phyloP scores from a whole-genome alignment of 169 alveolate genomes.

The Cytauxzoon felis region DNA sequence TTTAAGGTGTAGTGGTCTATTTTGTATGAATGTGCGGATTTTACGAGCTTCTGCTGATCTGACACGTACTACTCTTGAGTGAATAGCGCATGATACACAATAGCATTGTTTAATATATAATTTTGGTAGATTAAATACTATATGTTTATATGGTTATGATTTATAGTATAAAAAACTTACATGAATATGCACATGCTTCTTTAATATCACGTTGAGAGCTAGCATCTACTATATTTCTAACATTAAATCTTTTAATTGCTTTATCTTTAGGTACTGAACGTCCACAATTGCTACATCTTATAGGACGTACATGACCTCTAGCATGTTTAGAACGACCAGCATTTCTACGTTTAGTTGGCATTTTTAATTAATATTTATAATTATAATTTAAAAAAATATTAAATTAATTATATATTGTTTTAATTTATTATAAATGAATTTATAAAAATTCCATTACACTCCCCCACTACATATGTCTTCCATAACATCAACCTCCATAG shows the following conservation, averaged over 20 bases:
- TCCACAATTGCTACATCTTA: constrained; percentile 98
- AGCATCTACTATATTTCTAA: constrained; percentile 97
- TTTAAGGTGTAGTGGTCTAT: constrained; percentile 48
- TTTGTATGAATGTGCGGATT: constrained; percentile 59
- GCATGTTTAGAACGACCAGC: constrained; percentile 99
- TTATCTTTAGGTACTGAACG: constrained; percentile 97
- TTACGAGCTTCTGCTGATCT: constrained; percentile 86
- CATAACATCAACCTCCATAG: too few species aligned
- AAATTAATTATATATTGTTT: too few species aligned
- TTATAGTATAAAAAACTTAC: constrained; percentile 32
- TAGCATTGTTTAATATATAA: constrained; percentile 97
- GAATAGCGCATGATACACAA: constrained; percentile 99
- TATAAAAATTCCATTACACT: too few species aligned
- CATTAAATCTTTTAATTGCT: constrained; percentile 97
- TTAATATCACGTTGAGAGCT: constrained; percentile 97
- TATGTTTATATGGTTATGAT: not conserved
- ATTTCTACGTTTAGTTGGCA: constrained; percentile 99
- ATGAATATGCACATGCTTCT: constrained; percentile 90
- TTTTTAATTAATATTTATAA: constrained; percentile 31
- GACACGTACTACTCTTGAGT: constrained; percentile 97
- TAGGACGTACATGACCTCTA: constrained; percentile 95
- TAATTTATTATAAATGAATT: too few species aligned
- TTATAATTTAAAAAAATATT: not conserved
- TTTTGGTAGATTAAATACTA: constrained; percentile 91
- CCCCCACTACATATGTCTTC: too few species aligned